These are phyloP conservation scores for Lipomyces yamanashiensis DNA, from an alignment of 805 yeast genomes.

Conservation along the genomic window DNA sequence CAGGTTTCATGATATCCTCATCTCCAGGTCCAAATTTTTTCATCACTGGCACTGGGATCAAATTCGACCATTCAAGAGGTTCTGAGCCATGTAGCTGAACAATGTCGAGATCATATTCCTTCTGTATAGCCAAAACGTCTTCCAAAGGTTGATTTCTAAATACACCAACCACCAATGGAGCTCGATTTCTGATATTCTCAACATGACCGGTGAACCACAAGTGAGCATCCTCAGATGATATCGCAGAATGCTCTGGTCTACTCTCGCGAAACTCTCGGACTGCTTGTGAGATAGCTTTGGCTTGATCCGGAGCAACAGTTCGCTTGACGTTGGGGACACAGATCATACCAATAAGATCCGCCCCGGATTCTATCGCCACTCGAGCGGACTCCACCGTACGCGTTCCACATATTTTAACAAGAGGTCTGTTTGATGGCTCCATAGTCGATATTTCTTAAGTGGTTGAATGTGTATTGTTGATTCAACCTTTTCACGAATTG, in stretches of 20 bases:
- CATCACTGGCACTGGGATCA: constrained; percentile 63
- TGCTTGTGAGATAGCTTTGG: constrained; percentile 51
- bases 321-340: constrained; percentile 82
- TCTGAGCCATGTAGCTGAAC: constrained; percentile 89
- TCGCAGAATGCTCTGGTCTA: background rate
- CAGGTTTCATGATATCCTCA: constrained; percentile 38
- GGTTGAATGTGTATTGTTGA: too few relatives aligned
- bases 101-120: constrained; percentile 63
- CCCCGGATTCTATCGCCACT: constrained; percentile 71
- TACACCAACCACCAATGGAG: constrained; percentile 85
- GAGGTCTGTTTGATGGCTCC: constrained; percentile 39
- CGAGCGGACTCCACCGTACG: constrained; percentile 68
- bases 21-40: constrained; percentile 72
- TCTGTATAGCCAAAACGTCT: constrained; percentile 55
- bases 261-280: constrained; percentile 37
- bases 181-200: constrained; percentile 14
- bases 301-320: constrained; percentile 59
- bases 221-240: background rate
- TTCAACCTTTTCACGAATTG: too few relatives aligned
- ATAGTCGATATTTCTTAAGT: constrained; percentile 42
- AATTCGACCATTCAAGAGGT: constrained; percentile 52
- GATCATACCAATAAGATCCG: constrained; percentile 81
- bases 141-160: constrained; percentile 78
- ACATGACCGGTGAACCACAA: constrained; percentile 31
- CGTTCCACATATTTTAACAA: constrained; percentile 89